Percentiles rank a stretch among this genome's conserved stretches.
These are phyloP conservation scores for Oryza meyeriana DNA, from an alignment of 176 grass and related monocot species.

Conservation along the genomic window DNA sequence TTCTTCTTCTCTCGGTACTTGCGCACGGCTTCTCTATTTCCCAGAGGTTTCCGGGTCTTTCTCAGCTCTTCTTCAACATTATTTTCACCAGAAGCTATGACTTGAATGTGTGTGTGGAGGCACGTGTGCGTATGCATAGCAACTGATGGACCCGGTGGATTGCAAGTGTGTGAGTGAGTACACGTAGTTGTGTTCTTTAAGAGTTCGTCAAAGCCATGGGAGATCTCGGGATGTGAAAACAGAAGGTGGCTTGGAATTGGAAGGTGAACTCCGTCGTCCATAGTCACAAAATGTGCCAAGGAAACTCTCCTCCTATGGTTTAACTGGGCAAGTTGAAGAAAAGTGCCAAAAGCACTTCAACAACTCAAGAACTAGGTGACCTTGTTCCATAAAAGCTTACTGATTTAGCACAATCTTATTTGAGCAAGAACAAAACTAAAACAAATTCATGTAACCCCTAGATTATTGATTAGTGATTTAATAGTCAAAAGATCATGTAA, in stretches of 20 bases:
- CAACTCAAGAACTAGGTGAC: constrained; percentile 28
- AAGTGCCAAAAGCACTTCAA: constrained; percentile 31
- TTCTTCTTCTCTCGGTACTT: constrained; percentile 99
- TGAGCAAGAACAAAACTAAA: constrained; percentile 10
- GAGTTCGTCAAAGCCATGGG: constrained; percentile 62
- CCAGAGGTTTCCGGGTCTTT: constrained; percentile 43
- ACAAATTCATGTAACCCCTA: constrained; percentile 42
- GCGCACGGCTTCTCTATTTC: constrained; percentile 81
- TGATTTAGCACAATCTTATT: constrained; percentile 16
- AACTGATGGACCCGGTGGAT: constrained; percentile 44
- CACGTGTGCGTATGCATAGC: constrained; percentile 65
- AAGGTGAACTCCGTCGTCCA: constrained; percentile 69
- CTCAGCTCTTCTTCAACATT: constrained; percentile 38
- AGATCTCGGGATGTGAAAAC: constrained; percentile 51
- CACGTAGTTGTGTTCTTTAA: constrained; percentile 49
- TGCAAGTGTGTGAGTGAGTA: constrained; percentile 73
- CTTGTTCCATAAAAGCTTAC: constrained; percentile 46
- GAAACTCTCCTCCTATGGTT: constrained; percentile 28
- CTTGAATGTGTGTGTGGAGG: constrained; percentile 69
- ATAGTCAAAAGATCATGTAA: constrained; percentile 34
- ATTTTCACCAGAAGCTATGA: constrained; percentile 38
- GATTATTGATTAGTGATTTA: constrained; percentile 39
- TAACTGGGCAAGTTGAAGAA: constrained; percentile 32
- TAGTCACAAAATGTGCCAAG: constrained; percentile 35
- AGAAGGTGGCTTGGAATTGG: constrained; percentile 63